A percentile compares a stretch with the other conserved stretches of the same genome.
These are phyloP conservation scores for Xylaria sp. DNA, from an alignment of 2,329 filamentous ascomycete species.

Conservation along the genomic window DNA sequence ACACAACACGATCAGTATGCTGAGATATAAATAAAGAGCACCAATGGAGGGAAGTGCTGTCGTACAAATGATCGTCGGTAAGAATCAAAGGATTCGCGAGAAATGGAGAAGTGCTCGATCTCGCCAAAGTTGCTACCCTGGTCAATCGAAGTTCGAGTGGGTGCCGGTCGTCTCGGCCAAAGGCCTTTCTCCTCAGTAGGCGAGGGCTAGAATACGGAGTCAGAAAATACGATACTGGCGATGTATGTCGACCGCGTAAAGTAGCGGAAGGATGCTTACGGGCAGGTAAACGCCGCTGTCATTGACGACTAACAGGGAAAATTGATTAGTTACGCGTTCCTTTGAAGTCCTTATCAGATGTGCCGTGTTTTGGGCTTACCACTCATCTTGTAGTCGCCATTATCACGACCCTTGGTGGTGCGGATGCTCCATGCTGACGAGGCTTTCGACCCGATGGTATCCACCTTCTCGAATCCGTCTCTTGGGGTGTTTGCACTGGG, in stretches of 20 bases:
- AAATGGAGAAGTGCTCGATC: constrained; percentile 91
- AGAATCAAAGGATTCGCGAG: constrained; percentile 92
- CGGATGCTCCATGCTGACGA: constrained; percentile 58
- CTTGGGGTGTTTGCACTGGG: constrained; percentile 34
- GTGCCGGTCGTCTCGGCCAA: constrained; percentile 57
- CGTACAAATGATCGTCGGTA: constrained; percentile 92
- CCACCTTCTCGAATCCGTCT: constrained; percentile 55
- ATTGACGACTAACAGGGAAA: constrained; percentile 69
- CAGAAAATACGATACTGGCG: constrained; percentile 20
- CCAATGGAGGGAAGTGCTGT: constrained; percentile 19
- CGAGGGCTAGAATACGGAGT: constrained; percentile 59
- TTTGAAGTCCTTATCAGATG: not conserved
- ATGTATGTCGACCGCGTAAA: not conserved
- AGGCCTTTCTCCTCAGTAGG: constrained; percentile 77
- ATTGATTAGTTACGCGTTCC: constrained; percentile 17
- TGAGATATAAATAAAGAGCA: not conserved
- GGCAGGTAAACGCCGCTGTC: constrained; percentile 93
- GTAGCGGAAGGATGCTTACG: constrained; percentile 46
- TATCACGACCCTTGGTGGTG: constrained; percentile 56
- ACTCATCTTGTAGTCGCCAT: constrained; percentile 73
- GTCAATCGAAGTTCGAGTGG: constrained; percentile 51
- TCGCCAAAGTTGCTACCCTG: constrained; percentile 61
- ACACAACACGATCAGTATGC: constrained; percentile 6
- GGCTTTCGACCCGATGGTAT: constrained; percentile 57
- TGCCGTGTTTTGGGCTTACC: constrained; percentile 47